Evolutionary conservation across 352 stramenopile genomes (phyloP), one percentile per base, ranked within the genome.

Genomic region (Phytopythium litorale): DNA sequence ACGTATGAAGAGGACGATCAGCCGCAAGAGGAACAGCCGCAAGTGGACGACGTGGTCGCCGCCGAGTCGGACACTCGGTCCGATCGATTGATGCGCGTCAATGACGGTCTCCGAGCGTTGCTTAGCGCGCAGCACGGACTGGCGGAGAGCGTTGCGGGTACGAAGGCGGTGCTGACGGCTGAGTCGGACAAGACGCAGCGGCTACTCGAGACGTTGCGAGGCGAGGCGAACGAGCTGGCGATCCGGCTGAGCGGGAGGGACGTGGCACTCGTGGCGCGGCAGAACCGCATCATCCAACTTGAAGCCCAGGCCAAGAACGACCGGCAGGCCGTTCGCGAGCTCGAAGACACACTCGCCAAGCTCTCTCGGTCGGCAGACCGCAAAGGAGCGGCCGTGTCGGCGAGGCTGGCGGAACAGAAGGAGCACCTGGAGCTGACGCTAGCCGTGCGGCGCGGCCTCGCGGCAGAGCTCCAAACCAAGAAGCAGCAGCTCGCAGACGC

Each of bases 341-440:
- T 89, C 1, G 73, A 89, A 42, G 15, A 62, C 1, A 65, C 69
- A 35, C 70, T 89, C 3, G 51, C 60, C 23, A 86, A 68, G 7
- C 68, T 68, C 1, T 52, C 62, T 19, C 53, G 79, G 7, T 71
- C 13, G 2, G n/a, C 53, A 13, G 53, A 48, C 13, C 53, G 53
- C 35, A 85, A 48, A 72, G 65, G 42, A 79, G 78, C 37, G 55
- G 75, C 28, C 48, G 42, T 30, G 25, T n/a, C 12, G 71, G 78
- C 23, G 70, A 68, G 28, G 25, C 56, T 15, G 37, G 65, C 76
- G 7, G 75, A 87, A 40, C 77, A 85, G 51, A 80, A 80, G 38
- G 77, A 89, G 60, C 72, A 82, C 56, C 42, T 89, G n/a, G 77
- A 82, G 37, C 77, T 89, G 58, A 87, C 79, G 7, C 63, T 85